phyloP scores from a whole-genome alignment of 805 yeast genomes.

The Lipomyces japonicus region DNA sequence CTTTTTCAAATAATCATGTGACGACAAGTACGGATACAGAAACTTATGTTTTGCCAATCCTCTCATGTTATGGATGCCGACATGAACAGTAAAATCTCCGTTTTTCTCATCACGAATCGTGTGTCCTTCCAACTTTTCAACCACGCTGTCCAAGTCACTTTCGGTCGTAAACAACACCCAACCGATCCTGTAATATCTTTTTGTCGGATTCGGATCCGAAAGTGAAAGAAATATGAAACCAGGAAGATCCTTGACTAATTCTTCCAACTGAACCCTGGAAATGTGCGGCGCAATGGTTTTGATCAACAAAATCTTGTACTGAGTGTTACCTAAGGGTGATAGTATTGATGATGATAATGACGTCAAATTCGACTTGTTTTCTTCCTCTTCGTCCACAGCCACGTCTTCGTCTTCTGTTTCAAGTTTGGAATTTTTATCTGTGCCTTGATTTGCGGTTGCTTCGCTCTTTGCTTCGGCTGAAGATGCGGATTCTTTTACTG shows the following conservation, averaged over 20 bases:
- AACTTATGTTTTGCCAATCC: slow-evolving; percentile 15
- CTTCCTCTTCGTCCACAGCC: slow-evolving; percentile 1
- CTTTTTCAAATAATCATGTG: slow-evolving; percentile 5
- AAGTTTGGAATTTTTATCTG: too few relatives aligned
- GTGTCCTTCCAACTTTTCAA: slow-evolving; percentile 22
- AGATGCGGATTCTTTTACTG: too few relatives aligned
- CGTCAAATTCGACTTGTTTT: background rate
- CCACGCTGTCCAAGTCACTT: slow-evolving; percentile 10
- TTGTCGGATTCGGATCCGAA: slow-evolving; percentile 25
- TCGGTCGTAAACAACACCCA: slow-evolving; percentile 22
- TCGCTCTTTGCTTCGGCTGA: too few relatives aligned
- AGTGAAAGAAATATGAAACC: slow-evolving; percentile 23
- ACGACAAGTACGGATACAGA: slow-evolving; percentile 9
- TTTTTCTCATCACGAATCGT: slow-evolving; percentile 9
- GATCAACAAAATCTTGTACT: slow-evolving; percentile 18
- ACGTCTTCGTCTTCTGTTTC: too few relatives aligned
- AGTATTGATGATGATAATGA: background rate
- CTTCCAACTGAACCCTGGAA: slow-evolving; percentile 12
- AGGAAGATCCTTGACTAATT: slow-evolving; percentile 15
- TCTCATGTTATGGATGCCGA: slow-evolving; percentile 16
- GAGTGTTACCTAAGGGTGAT: background rate
- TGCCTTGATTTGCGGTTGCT: too few relatives aligned
- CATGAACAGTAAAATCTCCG: slow-evolving; percentile 20
- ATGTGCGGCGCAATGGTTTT: slow-evolving; percentile 24
- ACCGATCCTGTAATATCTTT: slow-evolving; percentile 20